Evolutionary conservation across 306 rosid genomes (phyloP).

Genomic region (Boehmeria nivea): DNA sequence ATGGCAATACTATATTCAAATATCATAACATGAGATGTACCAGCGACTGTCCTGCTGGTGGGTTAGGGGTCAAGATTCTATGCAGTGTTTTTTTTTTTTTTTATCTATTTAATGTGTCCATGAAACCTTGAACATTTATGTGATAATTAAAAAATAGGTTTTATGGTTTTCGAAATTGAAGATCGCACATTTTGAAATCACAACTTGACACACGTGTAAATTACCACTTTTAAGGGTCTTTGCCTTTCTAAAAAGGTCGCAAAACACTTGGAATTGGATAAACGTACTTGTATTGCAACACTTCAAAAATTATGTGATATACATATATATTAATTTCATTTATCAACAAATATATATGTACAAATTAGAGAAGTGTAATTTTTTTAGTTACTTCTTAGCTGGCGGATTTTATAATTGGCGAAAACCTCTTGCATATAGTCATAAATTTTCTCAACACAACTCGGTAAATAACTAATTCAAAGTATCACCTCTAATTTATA

Average conservation of each 20-base stretch:
- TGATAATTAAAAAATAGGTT: not conserved
- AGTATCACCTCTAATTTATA: no score
- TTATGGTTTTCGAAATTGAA: conserved; percentile 3
- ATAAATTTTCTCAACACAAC: no score
- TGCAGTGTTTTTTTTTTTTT: not conserved
- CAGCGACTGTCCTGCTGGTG: not conserved
- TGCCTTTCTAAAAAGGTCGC: not conserved
- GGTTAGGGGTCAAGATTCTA: not conserved
- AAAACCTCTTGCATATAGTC: no score
- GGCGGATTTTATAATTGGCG: no score
- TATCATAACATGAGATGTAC: not conserved
- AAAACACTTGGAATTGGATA: not conserved
- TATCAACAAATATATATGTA: no score
- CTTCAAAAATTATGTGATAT: no score
- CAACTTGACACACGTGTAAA: conserved; percentile 2
- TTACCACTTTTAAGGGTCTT: conserved; percentile 4
- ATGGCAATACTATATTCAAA: no score
- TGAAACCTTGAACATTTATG: no score
- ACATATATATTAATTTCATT: no score
- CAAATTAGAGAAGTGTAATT: no score
- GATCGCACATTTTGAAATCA: conserved; percentile 7
- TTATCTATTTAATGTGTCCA: not conserved
- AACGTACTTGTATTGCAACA: not conserved
- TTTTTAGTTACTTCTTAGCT: no score
- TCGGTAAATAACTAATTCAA: no score